Base-by-base conservation (phyloP, 2,329 filamentous ascomycete genomes). In the Geoglossum cookeanum region DNA sequence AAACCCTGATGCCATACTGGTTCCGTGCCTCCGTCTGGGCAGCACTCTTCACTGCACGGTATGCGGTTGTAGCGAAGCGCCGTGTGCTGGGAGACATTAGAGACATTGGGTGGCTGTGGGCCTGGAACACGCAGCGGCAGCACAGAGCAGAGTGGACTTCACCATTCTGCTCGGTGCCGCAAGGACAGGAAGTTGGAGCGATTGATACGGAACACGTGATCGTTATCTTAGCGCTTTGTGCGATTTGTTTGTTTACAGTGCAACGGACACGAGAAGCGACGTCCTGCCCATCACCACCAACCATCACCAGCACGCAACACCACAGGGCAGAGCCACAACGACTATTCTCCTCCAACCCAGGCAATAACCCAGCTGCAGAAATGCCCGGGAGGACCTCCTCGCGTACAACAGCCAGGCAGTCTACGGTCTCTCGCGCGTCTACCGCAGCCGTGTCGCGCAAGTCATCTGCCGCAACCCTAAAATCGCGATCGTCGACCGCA, bases 71-170 rank as follows among this genome's bases (percentile, higher is more conserved):
- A 58, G 80, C 77, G 64, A 92, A 84, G 60, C 79, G 78, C 65
- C 84, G 79, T 61, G 81, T 75, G 65, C 78, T 79, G 60, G 80
- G 79, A 64, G 88, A 81, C 85, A 90, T 90, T 39, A 8, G 13
- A n/a, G 22, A 37, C n/a, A 32, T 37, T 32, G 30, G n/a, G 22
- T n/a, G 2, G 15, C 27, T 29, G 22, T 22, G 2, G 22, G 22
- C 22, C 22, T 22, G 29, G 6, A n/a, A 15, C 29, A 33, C 29
- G 32, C 29, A 52, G 32, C 4, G 6, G 17, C 2, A 47, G 2
- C 22, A 22, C 22, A 2, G 22, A 22, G 22, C 2, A 22, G 22
- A 22, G 22, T 22, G 2, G 22, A 22, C 22, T 22, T 22, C 22
- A 22, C 22, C 22, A 1, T 22, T 22, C 22, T 22, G 22, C 22